Base-by-base conservation (phyloP, 108 stramenopile genomes). In the Pseudonitzschia pungens region DNA sequence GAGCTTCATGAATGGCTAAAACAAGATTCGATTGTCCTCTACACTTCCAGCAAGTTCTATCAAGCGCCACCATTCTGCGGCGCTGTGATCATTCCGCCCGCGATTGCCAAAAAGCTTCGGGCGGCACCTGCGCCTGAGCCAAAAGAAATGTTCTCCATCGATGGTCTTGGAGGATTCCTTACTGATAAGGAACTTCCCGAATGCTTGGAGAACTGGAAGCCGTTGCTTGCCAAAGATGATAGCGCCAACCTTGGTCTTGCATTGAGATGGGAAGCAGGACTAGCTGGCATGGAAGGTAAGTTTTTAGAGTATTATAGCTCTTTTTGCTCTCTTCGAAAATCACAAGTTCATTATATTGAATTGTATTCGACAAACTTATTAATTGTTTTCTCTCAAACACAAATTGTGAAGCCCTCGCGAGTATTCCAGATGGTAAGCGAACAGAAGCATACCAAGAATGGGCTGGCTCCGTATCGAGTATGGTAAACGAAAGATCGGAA, bases 51-150 rank as follows among this genome's bases (percentile, higher is more conserved):
- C 72, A 89, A 89, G 55, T 89, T 89, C 74, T 89, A 84, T 54
- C 89, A 89, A 64, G 89, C 89, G 16, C 89, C 89, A 42, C 89
- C 89, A 43, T 89, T 83, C 65, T 83, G 82, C 36, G 87, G 87
- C 41, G 87, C 87, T 12, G 76, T 89, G 9, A 72, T 89, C 31
- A 70, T 89, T 51, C 84, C 89, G 26, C 53, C 71, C 21, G 32
- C 56, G 28, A 83, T 89, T 44, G 89, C 86, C 24, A 70, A 76
- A 16, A 82, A 85, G 57, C 63, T 89, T 45, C 62, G 75, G 11
- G 41, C 70, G 29, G 58, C 82, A n/a, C 72, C 84, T 22, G 72
- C 80, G 27, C 84, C 84, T 36, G 69, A 22, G 11, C 79, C 76
- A 21, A 51, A 48, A 29, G 69, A 76, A 15, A 84, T 89, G 85